Percentiles rank a stretch among this genome's conserved stretches.
Conservation (phyloP, 2,329 filamentous ascomycete genomes). For the Trichoderma gracile region DNA sequence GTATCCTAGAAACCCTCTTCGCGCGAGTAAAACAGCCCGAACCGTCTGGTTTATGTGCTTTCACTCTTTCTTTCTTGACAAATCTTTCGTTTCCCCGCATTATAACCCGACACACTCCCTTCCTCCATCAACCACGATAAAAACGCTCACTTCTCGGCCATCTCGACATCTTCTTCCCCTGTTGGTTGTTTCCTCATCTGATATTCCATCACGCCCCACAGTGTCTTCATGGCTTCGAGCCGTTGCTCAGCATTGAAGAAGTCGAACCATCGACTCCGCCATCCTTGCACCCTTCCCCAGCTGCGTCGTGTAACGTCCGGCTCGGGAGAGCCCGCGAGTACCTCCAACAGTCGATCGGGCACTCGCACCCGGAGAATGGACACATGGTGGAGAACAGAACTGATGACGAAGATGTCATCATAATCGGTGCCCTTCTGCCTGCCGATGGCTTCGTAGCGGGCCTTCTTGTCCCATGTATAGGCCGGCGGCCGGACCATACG, state of each 20-base stretch:
- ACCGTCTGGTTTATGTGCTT: not conserved
- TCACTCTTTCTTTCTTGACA: not conserved
- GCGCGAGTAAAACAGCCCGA: not conserved
- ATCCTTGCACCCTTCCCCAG: constrained; percentile 57
- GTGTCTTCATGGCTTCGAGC: constrained; percentile 55
- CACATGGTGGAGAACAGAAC: constrained; percentile 62
- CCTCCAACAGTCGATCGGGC: constrained; percentile 53
- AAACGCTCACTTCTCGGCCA: constrained; percentile 31
- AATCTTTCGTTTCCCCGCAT: not conserved
- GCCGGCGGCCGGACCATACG: constrained; percentile 61
- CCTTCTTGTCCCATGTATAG: constrained; percentile 61
- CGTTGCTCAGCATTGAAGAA: constrained; percentile 57
- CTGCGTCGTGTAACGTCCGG: constrained; percentile 40
- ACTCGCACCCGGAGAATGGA: constrained; percentile 61
- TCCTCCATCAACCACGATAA: not conserved
- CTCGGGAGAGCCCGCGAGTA: constrained; percentile 50
- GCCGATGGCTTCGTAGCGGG: constrained; percentile 59
- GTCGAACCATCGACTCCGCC: constrained; percentile 63
- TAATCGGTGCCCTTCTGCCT: constrained; percentile 48
- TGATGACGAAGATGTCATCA: constrained; percentile 64
- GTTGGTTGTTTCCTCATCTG: constrained; percentile 52
- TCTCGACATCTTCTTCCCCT: constrained; percentile 33
- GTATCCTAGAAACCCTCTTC: not conserved
- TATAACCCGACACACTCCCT: not conserved
- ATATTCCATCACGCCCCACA: constrained; percentile 63